Evolutionary conservation across 768 basidiomycete species (phyloP).

Genomic region (Naganishia kalamii): DNA sequence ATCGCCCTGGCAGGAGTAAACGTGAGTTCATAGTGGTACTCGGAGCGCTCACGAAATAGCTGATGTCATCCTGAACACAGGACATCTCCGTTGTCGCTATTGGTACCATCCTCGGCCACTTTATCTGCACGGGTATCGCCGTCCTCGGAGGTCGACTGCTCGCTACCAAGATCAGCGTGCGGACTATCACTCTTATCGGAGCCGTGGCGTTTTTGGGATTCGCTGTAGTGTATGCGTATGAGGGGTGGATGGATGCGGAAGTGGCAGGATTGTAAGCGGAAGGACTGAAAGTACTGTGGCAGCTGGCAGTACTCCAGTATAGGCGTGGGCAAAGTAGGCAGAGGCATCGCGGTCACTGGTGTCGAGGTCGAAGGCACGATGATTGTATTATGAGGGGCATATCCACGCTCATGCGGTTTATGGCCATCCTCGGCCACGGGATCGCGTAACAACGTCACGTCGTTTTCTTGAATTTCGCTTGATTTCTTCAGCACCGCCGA

Average conservation of each 20-base stretch:
- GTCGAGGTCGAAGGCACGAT: too few relatives aligned
- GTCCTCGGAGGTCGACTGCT: constrained; percentile 89
- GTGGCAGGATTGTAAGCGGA: neutral
- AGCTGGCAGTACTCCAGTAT: too few relatives aligned
- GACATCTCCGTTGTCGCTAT: constrained; percentile 85
- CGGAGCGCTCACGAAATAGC: neutral
- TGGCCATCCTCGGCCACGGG: too few relatives aligned
- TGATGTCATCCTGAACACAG: constrained; percentile 49
- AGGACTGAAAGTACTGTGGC: too few relatives aligned
- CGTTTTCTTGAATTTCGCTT: too few relatives aligned
- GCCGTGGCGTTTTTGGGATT: constrained; percentile 76
- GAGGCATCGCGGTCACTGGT: too few relatives aligned
- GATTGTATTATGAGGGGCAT: too few relatives aligned
- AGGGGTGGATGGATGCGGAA: constrained; percentile 49
- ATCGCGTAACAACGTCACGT: too few relatives aligned
- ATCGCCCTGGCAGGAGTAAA: constrained; percentile 93
- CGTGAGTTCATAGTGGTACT: constrained; percentile 52
- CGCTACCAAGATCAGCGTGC: constrained; percentile 89
- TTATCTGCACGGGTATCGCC: constrained; percentile 76
- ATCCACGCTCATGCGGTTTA: too few relatives aligned
- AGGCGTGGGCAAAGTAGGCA: too few relatives aligned
- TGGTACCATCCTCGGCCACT: constrained; percentile 84
- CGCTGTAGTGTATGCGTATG: constrained; percentile 68
- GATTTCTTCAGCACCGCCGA: too few relatives aligned
- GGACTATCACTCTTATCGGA: constrained; percentile 82